A percentile compares a stretch with the other conserved stretches of the same genome.
Evolutionary conservation across 2,329 filamentous ascomycete genomes (phyloP).

Genomic region (Neofusicoccum umdonicola): DNA sequence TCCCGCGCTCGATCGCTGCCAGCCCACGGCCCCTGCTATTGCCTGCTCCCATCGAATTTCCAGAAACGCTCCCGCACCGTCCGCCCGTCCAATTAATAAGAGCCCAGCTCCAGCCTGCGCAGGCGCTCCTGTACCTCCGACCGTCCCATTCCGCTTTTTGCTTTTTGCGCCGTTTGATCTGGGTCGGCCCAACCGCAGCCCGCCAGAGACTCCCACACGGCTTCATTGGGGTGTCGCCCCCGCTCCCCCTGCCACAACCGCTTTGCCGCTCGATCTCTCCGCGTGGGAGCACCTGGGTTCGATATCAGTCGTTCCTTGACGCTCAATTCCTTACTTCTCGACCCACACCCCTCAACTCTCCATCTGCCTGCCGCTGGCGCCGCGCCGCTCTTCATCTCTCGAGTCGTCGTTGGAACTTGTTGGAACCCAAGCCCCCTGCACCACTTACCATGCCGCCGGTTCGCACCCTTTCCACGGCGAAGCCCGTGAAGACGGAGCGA

Average conservation of each 20-base stretch:
- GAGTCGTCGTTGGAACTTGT: background rate
- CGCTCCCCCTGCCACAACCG: background rate
- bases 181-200: constrained; percentile 2
- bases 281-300: constrained; percentile 16
- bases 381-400: background rate
- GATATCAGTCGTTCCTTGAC: constrained; percentile 19
- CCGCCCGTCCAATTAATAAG: background rate
- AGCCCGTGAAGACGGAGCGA: constrained; percentile 63
- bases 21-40: background rate
- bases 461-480: constrained; percentile 32
- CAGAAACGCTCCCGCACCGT: background rate
- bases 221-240: constrained; percentile 11
- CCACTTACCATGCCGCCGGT: constrained; percentile 37
- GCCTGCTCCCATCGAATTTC: constrained; percentile 9
- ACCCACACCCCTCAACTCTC: no score
- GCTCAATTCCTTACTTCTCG: background rate
- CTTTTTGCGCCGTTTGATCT: constrained; percentile 13
- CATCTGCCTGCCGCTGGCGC: background rate
- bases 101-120: background rate
- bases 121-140: background rate
- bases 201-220: background rate
- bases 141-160: constrained; percentile 2
- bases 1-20: constrained; percentile 11
- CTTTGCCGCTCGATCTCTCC: background rate
- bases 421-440: background rate